Evolutionary conservation across 164 flowering plant genomes (phyloP).

Genomic region (Saururus chinensis): DNA sequence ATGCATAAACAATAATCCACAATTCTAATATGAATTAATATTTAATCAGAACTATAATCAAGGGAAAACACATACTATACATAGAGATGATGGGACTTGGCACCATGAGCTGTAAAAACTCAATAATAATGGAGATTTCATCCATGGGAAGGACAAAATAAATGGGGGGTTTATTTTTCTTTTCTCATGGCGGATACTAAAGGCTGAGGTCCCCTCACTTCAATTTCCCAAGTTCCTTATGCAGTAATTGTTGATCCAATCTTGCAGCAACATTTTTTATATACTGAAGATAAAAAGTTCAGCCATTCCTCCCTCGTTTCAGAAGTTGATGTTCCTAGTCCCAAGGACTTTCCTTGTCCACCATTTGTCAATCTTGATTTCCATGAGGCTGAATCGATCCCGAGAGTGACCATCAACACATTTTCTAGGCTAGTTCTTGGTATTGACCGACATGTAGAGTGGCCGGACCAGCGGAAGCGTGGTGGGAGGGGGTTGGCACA

Average conservation of each 20-base stretch:
- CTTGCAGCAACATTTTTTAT: slow-evolving; percentile 52
- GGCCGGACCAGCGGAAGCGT: too few species aligned
- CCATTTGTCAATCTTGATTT: slow-evolving; percentile 77
- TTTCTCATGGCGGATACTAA: slow-evolving; percentile 59
- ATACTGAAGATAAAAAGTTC: slow-evolving; percentile 29
- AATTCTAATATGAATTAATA: too few species aligned
- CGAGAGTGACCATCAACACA: slow-evolving; percentile 38
- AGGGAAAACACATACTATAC: too few species aligned
- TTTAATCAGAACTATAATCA: too few species aligned
- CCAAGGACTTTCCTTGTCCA: slow-evolving; percentile 36
- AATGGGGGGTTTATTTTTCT: slow-evolving; percentile 58
- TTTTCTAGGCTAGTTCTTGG: slow-evolving; percentile 53
- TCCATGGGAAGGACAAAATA: too few species aligned
- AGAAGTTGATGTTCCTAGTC: slow-evolving; percentile 21
- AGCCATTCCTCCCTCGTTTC: slow-evolving; percentile 37
- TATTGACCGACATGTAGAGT: slow-evolving; percentile 17
- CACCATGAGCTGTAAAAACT: too few species aligned
- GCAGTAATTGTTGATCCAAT: slow-evolving; percentile 70
- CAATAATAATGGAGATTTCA: too few species aligned
- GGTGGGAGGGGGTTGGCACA: too few species aligned
- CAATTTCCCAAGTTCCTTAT: slow-evolving; percentile 47
- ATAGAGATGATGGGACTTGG: too few species aligned
- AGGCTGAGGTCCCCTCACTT: slow-evolving; percentile 53
- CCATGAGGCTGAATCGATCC: slow-evolving; percentile 62
- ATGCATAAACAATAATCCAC: too few species aligned